These are phyloP conservation scores for Phoma sp. DNA, from an alignment of 2,329 filamentous ascomycete genomes.

Conservation along the genomic window DNA sequence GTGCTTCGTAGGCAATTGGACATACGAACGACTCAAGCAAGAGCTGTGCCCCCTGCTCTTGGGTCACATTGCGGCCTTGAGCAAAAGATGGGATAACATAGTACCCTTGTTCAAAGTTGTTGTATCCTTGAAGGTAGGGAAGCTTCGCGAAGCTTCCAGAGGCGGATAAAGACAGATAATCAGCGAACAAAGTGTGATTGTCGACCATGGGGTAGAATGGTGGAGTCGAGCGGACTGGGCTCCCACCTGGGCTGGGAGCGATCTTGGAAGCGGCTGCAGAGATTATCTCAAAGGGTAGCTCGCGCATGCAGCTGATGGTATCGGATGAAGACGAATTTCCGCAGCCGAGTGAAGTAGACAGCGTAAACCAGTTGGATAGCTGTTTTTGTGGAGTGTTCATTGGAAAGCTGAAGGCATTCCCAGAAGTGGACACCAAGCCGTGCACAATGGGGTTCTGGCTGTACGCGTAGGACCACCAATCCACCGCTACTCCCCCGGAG, in stretches of 20 bases:
- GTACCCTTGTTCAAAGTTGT: slow-evolving; percentile 30
- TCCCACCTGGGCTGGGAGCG: slow-evolving; percentile 26
- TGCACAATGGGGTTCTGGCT: slow-evolving; percentile 55
- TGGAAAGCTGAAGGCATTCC: slow-evolving; percentile 28
- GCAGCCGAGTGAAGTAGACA: slow-evolving; percentile 24
- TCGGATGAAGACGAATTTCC: slow-evolving; percentile 10
- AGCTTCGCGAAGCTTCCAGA: slow-evolving; percentile 21
- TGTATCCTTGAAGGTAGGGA: slow-evolving; percentile 29
- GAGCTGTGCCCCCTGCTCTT: slow-evolving; percentile 19
- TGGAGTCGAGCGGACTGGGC: slow-evolving; percentile 23
- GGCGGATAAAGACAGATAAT: slow-evolving; percentile 26
- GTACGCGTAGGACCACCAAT: slow-evolving; percentile 59
- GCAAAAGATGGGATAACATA: slow-evolving; percentile 29
- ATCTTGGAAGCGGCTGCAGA: slow-evolving; percentile 20
- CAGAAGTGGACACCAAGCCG: slow-evolving; percentile 52
- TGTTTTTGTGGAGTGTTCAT: slow-evolving; percentile 24
- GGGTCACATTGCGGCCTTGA: slow-evolving; percentile 26
- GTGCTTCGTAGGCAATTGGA: slow-evolving; percentile 20
- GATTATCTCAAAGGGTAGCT: slow-evolving; percentile 15
- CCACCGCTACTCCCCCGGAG: slow-evolving; percentile 53
- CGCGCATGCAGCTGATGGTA: slow-evolving; percentile 30
- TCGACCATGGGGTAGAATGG: slow-evolving; percentile 30
- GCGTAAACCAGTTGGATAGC: slow-evolving; percentile 24
- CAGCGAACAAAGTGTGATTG: slow-evolving; percentile 26
- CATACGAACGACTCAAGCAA: slow-evolving; percentile 28